Conservation (phyloP, 257 asterid species). For the Ilex aquifolium region DNA sequence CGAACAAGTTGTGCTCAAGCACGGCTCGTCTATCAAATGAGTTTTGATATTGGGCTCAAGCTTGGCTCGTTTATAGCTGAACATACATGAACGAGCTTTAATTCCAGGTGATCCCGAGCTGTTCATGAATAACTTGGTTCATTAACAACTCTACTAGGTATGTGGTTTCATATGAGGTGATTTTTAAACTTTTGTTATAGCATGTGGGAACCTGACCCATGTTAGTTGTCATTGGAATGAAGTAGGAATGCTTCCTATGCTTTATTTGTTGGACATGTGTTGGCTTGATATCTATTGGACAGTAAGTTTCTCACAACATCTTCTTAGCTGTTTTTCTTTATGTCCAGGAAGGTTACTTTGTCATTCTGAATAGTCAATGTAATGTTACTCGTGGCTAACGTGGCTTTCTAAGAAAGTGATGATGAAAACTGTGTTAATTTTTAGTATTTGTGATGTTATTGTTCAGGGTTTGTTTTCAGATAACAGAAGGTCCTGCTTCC, state of each 20-base stretch:
- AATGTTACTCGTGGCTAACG: background rate
- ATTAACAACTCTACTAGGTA: too few species aligned
- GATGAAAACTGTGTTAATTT: too few species aligned
- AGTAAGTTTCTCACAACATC: background rate
- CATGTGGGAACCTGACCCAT: background rate
- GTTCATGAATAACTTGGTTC: too few species aligned
- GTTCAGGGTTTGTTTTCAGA: slow-evolving; percentile 59
- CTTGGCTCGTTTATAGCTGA: too few species aligned
- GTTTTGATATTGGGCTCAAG: too few species aligned
- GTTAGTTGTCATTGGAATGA: background rate
- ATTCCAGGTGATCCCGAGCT: too few species aligned
- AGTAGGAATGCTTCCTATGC: background rate
- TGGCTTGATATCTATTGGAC: background rate
- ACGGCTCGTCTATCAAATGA: too few species aligned
- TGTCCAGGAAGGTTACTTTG: too few species aligned
- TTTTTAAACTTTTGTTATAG: too few species aligned
- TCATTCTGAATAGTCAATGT: background rate
- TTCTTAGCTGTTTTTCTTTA: background rate
- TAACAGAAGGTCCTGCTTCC: slow-evolving; percentile 41
- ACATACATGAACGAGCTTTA: too few species aligned
- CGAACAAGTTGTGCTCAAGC: too few species aligned
- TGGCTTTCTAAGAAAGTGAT: background rate
- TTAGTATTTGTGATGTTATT: slow-evolving; percentile 7
- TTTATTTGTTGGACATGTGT: background rate
- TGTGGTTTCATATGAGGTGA: too few species aligned